Percentiles rank a stretch among this genome's conserved stretches.
These are phyloP conservation scores for Pseudocercospora crystallina DNA, from an alignment of 2,329 filamentous ascomycete genomes.

Conservation along the genomic window DNA sequence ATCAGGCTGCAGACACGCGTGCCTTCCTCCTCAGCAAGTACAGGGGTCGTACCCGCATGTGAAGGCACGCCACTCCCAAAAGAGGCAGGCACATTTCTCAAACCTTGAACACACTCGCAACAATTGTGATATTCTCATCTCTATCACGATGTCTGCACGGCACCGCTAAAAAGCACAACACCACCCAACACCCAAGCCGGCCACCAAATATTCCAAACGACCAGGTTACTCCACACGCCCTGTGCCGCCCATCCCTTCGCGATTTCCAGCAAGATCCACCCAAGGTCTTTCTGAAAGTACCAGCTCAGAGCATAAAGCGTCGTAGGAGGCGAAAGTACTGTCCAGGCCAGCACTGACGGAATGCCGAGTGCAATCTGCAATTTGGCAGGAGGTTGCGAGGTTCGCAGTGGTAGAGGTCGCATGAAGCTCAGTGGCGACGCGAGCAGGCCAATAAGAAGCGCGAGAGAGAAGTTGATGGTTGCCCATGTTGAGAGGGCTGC, in stretches of 20 bases:
- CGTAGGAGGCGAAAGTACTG: constrained; percentile 23
- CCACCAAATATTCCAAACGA: constrained; percentile 36
- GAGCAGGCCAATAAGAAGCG: constrained; percentile 78
- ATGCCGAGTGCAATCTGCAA: constrained; percentile 14
- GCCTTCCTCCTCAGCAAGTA: no score
- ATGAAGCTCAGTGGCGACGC: constrained; percentile 78
- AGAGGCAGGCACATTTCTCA: no score
- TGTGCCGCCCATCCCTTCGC: constrained; percentile 35
- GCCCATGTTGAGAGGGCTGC: constrained; percentile 90
- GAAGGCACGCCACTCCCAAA: no score
- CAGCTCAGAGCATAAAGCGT: constrained; percentile 24
- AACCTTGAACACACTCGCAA: no score
- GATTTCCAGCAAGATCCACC: constrained; percentile 28
- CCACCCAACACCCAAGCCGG: constrained; percentile 34
- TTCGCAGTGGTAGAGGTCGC: constrained; percentile 32
- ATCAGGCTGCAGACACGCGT: no score
- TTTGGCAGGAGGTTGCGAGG: not conserved
- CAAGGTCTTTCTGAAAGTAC: constrained; percentile 22
- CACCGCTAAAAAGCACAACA: constrained; percentile 25
- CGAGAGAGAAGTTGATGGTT: constrained; percentile 91
- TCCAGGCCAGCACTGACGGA: constrained; percentile 14
- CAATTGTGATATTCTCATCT: not conserved
- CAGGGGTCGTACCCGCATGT: no score
- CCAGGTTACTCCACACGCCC: constrained; percentile 33
- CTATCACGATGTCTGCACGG: constrained; percentile 11